Evolutionary conservation across 192 early-diverging fungal genomes (phyloP), one percentile per base, ranked within the genome.

Genomic region (Coemansia sp.): DNA sequence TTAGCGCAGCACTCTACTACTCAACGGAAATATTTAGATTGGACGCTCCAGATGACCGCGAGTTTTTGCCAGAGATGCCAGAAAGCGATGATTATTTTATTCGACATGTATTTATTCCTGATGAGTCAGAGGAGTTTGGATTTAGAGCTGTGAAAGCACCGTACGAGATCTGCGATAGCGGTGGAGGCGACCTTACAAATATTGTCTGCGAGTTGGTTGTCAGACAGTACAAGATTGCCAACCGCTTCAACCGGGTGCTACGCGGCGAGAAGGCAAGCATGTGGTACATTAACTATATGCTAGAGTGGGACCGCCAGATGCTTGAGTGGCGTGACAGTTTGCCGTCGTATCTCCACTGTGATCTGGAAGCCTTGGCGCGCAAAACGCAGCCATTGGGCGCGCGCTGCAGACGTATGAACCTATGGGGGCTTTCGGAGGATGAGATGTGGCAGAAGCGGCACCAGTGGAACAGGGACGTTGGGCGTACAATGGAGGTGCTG

Each of bases 281-380:
- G 27, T 67, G 66, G 53, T 81, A 81, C 51, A 64, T 81, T 50
- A 71, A 58, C 47, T 81, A 74, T 50, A 26, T 81, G 62, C 69
- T 61, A 19, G 78, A 81, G 64, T 81, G 78, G 78, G 78, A 81
- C 60, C 72, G 78, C 7, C 78, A 75, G 60, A 75, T 81, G 72
- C 66, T 81, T 26, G 69, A 72, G 55, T 81, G 78, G 78, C 78
- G 78, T 24, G 62, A 61, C 5, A 24, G 28, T 18, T 66, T 81
- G 67, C 78, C 78, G 23, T 21, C 61, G 12, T 64, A 75, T 30
- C 26, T 81, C 53, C 54, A 28, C 58, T 61, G 62, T 52, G 73
- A 81, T 48, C 49, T 81, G 23, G 62, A 56, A 5, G 59, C 24
- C n/a, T 67, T 81, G 25, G 78, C 73, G 19, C 78, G 69, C 32